A percentile compares a stretch with the other conserved stretches of the same genome.
Evolutionary conservation across 768 basidiomycete species (phyloP).

Genomic region (Tulasnella sp.): DNA sequence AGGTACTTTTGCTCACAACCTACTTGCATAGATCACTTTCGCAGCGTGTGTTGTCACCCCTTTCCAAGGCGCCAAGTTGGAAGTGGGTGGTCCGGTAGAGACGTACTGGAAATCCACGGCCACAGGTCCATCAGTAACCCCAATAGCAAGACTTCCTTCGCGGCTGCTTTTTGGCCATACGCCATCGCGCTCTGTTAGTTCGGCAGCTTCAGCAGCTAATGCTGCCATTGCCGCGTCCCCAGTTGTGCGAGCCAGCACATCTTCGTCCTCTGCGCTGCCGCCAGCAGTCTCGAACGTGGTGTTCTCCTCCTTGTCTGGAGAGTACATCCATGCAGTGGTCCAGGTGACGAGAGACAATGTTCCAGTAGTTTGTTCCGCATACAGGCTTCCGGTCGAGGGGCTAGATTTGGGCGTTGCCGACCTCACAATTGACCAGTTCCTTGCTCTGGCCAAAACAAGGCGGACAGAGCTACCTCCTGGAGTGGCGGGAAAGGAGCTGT

Average conservation of each 20-base stretch:
- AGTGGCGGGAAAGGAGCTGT: slow-evolving; percentile 13
- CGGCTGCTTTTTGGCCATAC: slow-evolving; percentile 18
- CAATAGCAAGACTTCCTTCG: slow-evolving; percentile 6
- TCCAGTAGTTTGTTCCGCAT: slow-evolving; percentile 80
- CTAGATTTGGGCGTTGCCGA: slow-evolving; percentile 81
- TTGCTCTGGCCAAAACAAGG: slow-evolving; percentile 52
- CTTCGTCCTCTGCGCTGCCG: not conserved
- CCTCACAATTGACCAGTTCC: slow-evolving; percentile 78
- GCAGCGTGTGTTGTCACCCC: slow-evolving; percentile 82
- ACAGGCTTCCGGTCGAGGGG: slow-evolving; percentile 61
- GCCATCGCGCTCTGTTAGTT: not conserved
- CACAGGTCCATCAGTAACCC: not conserved
- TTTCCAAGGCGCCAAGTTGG: slow-evolving; percentile 87
- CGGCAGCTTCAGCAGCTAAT: not conserved
- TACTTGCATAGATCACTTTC: slow-evolving; percentile 65
- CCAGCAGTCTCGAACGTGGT: slow-evolving; percentile 50
- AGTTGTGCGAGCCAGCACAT: not conserved
- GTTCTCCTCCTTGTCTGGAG: slow-evolving; percentile 85
- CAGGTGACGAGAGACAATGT: slow-evolving; percentile 90
- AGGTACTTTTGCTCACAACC: not conserved
- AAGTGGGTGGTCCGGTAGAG: slow-evolving; percentile 91
- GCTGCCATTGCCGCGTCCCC: slow-evolving; percentile 18
- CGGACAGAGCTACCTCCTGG: slow-evolving; percentile 47
- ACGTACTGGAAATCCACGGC: slow-evolving; percentile 96
- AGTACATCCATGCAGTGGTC: slow-evolving; percentile 77